Evolutionary conservation across 495 filamentous ascomycete species (phyloP).

Genomic region (Xylaria venustula): DNA sequence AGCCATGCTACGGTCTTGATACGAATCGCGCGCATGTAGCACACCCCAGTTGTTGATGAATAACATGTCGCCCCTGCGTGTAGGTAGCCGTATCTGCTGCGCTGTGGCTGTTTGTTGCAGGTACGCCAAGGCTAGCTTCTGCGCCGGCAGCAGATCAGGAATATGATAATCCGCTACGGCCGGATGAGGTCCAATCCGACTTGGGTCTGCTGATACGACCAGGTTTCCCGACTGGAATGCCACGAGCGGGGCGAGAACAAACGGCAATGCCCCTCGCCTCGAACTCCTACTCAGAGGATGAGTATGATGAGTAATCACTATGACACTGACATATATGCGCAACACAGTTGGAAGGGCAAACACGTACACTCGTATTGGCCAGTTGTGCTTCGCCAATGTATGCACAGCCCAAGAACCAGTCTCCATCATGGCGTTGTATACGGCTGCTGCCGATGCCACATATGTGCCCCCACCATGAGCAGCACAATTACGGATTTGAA

Average conservation of each 20-base stretch:
- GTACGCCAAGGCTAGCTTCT: constrained; percentile 35
- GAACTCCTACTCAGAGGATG: constrained; percentile 27
- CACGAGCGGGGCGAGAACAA: constrained; percentile 39
- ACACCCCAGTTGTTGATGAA: constrained; percentile 63
- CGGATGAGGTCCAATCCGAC: constrained; percentile 44
- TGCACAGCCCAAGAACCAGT: constrained; percentile 32
- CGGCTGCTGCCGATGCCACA: constrained; percentile 38
- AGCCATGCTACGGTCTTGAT: constrained; percentile 34
- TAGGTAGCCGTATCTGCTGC: constrained; percentile 41
- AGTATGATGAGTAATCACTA: neutral
- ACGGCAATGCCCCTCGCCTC: constrained; percentile 26
- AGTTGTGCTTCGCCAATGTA: constrained; percentile 28
- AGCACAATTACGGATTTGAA: constrained; percentile 42
- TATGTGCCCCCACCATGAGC: constrained; percentile 39
- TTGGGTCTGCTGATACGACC: constrained; percentile 40
- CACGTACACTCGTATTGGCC: constrained; percentile 47
- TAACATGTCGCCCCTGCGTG: constrained; percentile 58
- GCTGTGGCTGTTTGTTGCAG: constrained; percentile 33
- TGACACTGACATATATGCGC: neutral
- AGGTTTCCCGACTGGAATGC: constrained; percentile 33
- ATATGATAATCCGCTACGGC: constrained; percentile 20
- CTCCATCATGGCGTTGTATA: constrained; percentile 38
- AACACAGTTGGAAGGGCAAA: neutral
- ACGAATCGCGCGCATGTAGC: constrained; percentile 56
- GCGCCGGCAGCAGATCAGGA: constrained; percentile 32